phyloP scores from a whole-genome alignment of 352 stramenopile genomes.

The Phytophthora sojae region DNA sequence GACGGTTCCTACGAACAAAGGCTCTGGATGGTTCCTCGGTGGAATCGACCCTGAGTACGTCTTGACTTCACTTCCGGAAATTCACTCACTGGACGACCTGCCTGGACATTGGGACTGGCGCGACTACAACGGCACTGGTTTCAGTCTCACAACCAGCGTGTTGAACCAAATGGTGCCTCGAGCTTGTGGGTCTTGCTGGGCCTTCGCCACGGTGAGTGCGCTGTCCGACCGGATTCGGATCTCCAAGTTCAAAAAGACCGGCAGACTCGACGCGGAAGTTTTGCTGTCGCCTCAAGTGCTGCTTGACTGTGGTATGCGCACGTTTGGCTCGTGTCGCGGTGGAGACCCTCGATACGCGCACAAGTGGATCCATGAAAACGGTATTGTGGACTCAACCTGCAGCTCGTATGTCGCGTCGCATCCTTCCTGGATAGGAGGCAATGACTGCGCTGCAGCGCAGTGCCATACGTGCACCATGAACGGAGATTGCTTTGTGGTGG shows the following conservation, averaged over 20 bases:
- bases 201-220: slow-evolving; percentile 65
- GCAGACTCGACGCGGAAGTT: slow-evolving; percentile 55
- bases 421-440: slow-evolving; percentile 66
- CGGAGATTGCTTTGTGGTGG: slow-evolving; percentile 62
- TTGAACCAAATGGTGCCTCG: slow-evolving; percentile 80
- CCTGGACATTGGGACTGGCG: slow-evolving; percentile 75
- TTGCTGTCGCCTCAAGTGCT: slow-evolving; percentile 69
- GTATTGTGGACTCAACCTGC: slow-evolving; percentile 77
- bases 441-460: slow-evolving; percentile 57
- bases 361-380: slow-evolving; percentile 83
- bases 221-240: slow-evolving; percentile 79
- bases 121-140: slow-evolving; percentile 72
- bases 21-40: slow-evolving; percentile 60
- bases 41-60: slow-evolving; percentile 62
- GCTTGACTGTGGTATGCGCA: slow-evolving; percentile 78
- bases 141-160: slow-evolving; percentile 68
- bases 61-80: slow-evolving; percentile 42
- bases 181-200: slow-evolving; percentile 77
- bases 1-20: slow-evolving; percentile 36
- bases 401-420: slow-evolving; percentile 82
- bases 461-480: slow-evolving; percentile 65
- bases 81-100: slow-evolving; percentile 59
- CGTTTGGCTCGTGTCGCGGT: slow-evolving; percentile 73
- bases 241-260: slow-evolving; percentile 60
- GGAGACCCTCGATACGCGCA: slow-evolving; percentile 75